These are phyloP conservation scores for Beauveria rudraprayagi DNA, from an alignment of 2,329 filamentous ascomycete genomes.

Conservation along the genomic window DNA sequence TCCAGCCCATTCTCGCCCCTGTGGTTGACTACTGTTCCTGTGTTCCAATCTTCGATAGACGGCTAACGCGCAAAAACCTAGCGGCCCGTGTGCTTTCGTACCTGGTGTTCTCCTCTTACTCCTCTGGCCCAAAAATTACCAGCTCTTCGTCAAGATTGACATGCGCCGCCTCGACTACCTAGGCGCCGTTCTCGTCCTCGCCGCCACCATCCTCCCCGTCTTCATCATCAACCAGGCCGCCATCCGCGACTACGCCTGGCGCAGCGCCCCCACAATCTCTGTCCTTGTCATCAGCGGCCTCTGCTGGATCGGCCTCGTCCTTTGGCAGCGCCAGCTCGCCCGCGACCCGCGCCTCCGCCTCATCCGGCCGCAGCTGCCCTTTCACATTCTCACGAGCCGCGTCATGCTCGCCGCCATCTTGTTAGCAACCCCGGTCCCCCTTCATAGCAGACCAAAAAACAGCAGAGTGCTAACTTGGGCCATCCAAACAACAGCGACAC, in stretches of 20 bases:
- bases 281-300: conserved; percentile 14
- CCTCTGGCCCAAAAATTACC: conserved; percentile 12
- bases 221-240: conserved; percentile 18
- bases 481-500: conserved; percentile 11
- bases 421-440: background rate
- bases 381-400: conserved; percentile 14
- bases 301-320: conserved; percentile 15
- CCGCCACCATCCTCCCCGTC: conserved; percentile 16
- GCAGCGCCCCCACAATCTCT: conserved; percentile 14
- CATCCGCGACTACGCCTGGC: conserved; percentile 16
- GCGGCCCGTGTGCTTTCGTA: conserved; percentile 10
- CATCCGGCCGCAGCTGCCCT: conserved; percentile 16
- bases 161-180: conserved; percentile 9
- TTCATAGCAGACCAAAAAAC: background rate
- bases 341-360: conserved; percentile 10
- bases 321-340: conserved; percentile 15
- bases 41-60: background rate
- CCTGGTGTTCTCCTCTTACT: conserved; percentile 1
- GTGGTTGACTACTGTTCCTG: background rate
- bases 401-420: conserved; percentile 16
- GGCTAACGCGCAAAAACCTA: background rate
- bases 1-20: conserved; percentile 1
- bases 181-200: conserved; percentile 14
- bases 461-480: background rate
- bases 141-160: conserved; percentile 8